Evolutionary conservation across 1,139 yeast genomes (phyloP), one percentile per base, ranked within the genome.

Genomic region (Starmera stellimalicola): DNA sequence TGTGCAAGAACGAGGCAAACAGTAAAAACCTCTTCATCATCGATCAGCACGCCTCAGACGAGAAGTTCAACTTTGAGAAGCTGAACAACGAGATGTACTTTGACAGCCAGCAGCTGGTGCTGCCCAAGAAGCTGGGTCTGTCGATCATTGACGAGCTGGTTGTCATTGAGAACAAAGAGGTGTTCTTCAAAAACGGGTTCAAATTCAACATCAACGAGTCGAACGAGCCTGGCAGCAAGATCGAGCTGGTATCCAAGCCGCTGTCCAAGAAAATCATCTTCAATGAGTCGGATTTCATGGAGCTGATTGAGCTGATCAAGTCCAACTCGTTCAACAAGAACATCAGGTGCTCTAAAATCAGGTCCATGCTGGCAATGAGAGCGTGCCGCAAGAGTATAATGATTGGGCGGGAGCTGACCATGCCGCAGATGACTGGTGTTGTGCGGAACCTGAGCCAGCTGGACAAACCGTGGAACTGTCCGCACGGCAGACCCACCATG

Each of bases 41-140:
- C 32, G 99, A 91, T 54, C 99, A 91, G 56, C 99, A 91, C 60
- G 98, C 98, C 1, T 83, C 95, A 42, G 98, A 91, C 57, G 99
- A 91, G 51, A 91, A 87, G 49, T 84, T 51, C 58, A 91, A 91
- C 54, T 91, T 84, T 61, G 98, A 93, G 53, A 64, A 63, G 34
- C 59, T 85, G 15, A 75, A 72, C 39, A 52, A 57, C 18, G 66
- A 65, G 9, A 74, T 82, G 0, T 57, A 60, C 1, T 73, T 84
- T 43, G 68, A 73, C 32, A 65, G 69, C 29, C 98, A 91, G 55
- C 75, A 76, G 2, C 61, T 91, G 33, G 83, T 91, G 7, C 58
- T 62, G 0, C 94, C 95, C 0, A 65, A 71, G 24, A 48, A 50
- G 2, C 53, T 91, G 7, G 81, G 82, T 33, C 57, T 91, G 31